Conservation (phyloP, 129 eudicot genomes). For the Ambrosia trifida region DNA sequence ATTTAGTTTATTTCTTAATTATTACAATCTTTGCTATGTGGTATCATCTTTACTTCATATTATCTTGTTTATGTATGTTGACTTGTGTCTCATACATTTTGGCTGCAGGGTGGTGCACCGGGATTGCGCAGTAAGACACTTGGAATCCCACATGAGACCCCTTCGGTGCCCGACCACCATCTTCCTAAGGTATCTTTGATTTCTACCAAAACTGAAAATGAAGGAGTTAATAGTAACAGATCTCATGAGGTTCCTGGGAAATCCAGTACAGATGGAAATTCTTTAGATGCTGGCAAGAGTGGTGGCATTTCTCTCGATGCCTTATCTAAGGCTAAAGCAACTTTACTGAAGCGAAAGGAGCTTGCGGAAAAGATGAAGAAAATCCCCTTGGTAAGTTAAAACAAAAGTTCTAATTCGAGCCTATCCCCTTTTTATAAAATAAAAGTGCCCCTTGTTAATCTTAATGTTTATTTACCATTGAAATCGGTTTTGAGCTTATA, state of each 20-base stretch:
- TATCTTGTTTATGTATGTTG: conserved; percentile 15
- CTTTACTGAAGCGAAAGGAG: conserved; percentile 82
- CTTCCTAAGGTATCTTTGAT: conserved; percentile 90
- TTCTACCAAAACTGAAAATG: conserved; percentile 96
- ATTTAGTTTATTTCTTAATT: neutral
- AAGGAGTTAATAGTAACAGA: conserved; percentile 98
- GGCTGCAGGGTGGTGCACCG: conserved; percentile 50
- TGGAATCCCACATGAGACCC: conserved; percentile 44
- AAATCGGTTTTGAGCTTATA: neutral
- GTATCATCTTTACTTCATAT: neutral
- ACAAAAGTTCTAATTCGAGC: neutral
- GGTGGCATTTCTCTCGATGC: conserved; percentile 81
- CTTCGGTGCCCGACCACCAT: conserved; percentile 41
- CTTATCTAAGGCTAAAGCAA: conserved; percentile 83
- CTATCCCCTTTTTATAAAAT: neutral
- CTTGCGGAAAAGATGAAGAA: conserved; percentile 76
- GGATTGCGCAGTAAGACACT: conserved; percentile 49
- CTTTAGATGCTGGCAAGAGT: conserved; percentile 68
- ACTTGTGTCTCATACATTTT: conserved; percentile 22
- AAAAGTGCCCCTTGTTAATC: neutral
- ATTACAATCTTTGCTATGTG: conserved; percentile 1
- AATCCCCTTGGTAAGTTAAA: conserved; percentile 56
- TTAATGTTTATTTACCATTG: conserved; percentile 5
- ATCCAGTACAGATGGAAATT: conserved; percentile 98
- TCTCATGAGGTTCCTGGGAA: conserved; percentile 99